Evolutionary conservation across 441 rosid genomes (phyloP), one percentile per base, ranked within the genome.

Genomic region (Croton laevigatus): DNA sequence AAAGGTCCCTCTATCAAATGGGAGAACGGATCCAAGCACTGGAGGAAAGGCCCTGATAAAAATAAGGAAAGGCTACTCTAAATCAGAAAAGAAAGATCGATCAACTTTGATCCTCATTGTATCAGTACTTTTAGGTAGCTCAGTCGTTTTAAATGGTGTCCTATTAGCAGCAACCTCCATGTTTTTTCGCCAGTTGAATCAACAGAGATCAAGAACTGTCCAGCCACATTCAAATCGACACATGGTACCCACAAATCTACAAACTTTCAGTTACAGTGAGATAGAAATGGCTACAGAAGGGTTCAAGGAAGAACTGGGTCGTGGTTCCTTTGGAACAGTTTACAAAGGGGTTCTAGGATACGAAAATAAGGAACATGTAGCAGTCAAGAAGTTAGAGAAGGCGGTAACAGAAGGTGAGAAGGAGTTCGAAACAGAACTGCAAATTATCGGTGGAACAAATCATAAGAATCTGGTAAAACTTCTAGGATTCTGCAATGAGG

Each of bases 391-490:
- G 65, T 14, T 84, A n/a, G 62, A 59, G 5, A 68, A 59, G 32
- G 32, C 32, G 32, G 73, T 36, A 22, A 52, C 11, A 38, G 82
- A 78, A 6, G 23, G 72, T 5, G 84, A 81, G 14, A 78, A 36
- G 60, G 85, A 71, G 69, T 87, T 87, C 54, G 73, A 72, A 67
- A 65, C 84, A 11, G 85, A 87, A 74, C 73, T 81, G 19, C 64
- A 70, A 59, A 72, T 53, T 22, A 87, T 87, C 4, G 79, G 84
- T 12, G 68, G 70, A 57, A 87, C 86, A 4, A 73, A 82, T 71
- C 90, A 87, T 75, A 85, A 78, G 71, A 86, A 88, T 71, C 74
- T 87, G 27, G 87, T 87, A 22, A 66, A 72, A 8, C 78, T 88
- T 36, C 46, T 68, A 10, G 91, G 91, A 17, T 87, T 71, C 57